Evolutionary conservation across 2,329 filamentous ascomycete species (phyloP).

Genomic region (Fonsecaea monophora): DNA sequence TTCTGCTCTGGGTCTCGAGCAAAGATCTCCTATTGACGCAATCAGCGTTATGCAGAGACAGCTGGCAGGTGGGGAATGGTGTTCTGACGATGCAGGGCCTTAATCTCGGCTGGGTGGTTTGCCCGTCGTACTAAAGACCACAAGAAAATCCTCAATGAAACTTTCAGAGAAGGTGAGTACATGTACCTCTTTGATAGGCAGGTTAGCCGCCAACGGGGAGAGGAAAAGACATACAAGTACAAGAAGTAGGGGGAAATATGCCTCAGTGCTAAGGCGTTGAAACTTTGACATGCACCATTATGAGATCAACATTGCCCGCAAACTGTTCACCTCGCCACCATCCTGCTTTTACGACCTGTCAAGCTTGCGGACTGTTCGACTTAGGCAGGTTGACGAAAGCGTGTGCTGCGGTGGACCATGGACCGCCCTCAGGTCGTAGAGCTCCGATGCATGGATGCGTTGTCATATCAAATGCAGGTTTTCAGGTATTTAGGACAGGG

Average conservation of each 20-base stretch:
- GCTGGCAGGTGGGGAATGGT: slow-evolving; percentile 34
- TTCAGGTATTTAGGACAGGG: slow-evolving; percentile 6
- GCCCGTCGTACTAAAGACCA: not conserved
- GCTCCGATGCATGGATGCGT: slow-evolving; percentile 32
- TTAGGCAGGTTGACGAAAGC: slow-evolving; percentile 10
- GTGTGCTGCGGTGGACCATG: slow-evolving; percentile 19
- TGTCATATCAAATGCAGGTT: slow-evolving; percentile 26
- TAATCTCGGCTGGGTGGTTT: slow-evolving; percentile 5
- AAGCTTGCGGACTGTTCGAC: slow-evolving; percentile 18
- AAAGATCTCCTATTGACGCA: slow-evolving; percentile 30
- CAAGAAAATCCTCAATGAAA: slow-evolving; percentile 1
- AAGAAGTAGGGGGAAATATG: slow-evolving; percentile 4
- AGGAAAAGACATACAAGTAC: not conserved
- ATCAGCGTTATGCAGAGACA: slow-evolving; percentile 25
- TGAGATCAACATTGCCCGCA: slow-evolving; percentile 4
- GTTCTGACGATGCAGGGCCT: slow-evolving; percentile 19
- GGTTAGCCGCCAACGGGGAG: slow-evolving; percentile 24
- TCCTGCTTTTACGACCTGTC: slow-evolving; percentile 7
- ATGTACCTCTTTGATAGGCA: slow-evolving; percentile 24
- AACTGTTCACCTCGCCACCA: not conserved
- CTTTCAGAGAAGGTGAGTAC: not conserved
- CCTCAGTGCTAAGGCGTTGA: slow-evolving; percentile 3
- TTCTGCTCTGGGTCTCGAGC: not conserved
- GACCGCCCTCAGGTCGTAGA: slow-evolving; percentile 25
- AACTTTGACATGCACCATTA: slow-evolving; percentile 27